phyloP scores from a whole-genome alignment of 2,329 filamentous ascomycete species.

The Ceratocystis eucalypticola region DNA sequence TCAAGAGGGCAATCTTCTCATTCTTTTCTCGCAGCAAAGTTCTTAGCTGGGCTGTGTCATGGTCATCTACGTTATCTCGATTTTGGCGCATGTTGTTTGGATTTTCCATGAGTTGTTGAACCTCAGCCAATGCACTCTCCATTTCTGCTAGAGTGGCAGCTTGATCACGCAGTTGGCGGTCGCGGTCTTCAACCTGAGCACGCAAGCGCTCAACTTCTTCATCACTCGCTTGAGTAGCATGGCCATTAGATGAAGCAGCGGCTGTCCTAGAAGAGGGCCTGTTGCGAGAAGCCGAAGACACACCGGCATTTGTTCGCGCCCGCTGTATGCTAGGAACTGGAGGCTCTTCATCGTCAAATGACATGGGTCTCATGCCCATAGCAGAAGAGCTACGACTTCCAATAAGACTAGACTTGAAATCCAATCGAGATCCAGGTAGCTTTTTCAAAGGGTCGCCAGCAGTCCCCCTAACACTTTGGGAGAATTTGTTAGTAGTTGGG shows the following conservation, averaged over 20 bases:
- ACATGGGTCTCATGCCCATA: conserved; percentile 35
- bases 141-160: conserved; percentile 72
- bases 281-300: conserved; percentile 40
- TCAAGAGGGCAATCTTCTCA: conserved; percentile 87
- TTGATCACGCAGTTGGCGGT: conserved; percentile 81
- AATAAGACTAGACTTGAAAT: conserved; percentile 35
- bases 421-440: conserved; percentile 31
- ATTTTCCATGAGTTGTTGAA: conserved; percentile 54
- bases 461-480: conserved; percentile 49
- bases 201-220: conserved; percentile 63
- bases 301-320: conserved; percentile 35
- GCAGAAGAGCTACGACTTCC: conserved; percentile 48
- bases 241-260: conserved; percentile 37
- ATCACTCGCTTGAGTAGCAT: conserved; percentile 41
- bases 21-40: conserved; percentile 87
- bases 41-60: conserved; percentile 63
- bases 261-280: conserved; percentile 35
- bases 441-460: conserved; percentile 49
- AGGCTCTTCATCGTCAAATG: conserved; percentile 43
- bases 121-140: conserved; percentile 73
- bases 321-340: conserved; percentile 17
- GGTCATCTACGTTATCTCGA: conserved; percentile 40
- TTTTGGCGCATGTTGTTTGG: conserved; percentile 32
- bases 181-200: conserved; percentile 65
- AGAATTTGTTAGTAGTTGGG: conserved; percentile 40